Base-by-base conservation (phyloP, 768 basidiomycete species). In the Tulasnella sp. region DNA sequence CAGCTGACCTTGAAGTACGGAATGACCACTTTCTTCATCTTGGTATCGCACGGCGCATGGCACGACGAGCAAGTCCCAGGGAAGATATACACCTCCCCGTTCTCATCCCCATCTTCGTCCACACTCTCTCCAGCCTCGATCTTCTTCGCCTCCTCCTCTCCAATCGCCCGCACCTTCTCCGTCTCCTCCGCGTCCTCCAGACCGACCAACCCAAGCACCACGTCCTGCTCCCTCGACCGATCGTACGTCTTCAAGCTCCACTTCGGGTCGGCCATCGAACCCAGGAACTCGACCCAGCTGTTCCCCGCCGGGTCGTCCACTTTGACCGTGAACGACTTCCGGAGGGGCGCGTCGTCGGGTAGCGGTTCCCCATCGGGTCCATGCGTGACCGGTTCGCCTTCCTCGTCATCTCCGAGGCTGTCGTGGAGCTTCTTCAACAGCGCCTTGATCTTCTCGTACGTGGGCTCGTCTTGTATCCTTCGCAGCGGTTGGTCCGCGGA, bases 1-100 rank as follows among this genome's bases (percentile, higher is more conserved):
- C 32, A 37, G 74, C 83, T 66, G 66, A 89, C 95, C 86, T 99
- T 94, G 86, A 99, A 98, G 80, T 99, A 94, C 0, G 97, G 97
- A 75, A 99, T 97, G 74, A 87, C 88, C 76, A 98, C 90, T 78
- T 91, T 92, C 85, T 98, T 96, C 92, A 99, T 97, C 76, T 88
- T 83, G 0, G 97, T 99, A 77, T 94, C 86, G 29, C 93, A 82
- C 8, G 86, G 82, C 76, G 89, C 89, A 2, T 90, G 90, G 80
- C 97, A 99, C 75, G 91, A 91, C 12, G 93, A 91, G 79, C 97
- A 99, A 16, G 85, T 80, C 1, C 94, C 94, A 0, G 87, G 90
- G 83, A 98, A 99, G 35, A 88, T 85, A 77, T 88, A 91, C 7
- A 99, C 85, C 79, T 99, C 97, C 69, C 98, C 95, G 39, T 92